Evolutionary conservation across 106 monocot genomes (phyloP), one percentile per base, ranked within the genome.

Genomic region (Platanthera guangdongensis): DNA sequence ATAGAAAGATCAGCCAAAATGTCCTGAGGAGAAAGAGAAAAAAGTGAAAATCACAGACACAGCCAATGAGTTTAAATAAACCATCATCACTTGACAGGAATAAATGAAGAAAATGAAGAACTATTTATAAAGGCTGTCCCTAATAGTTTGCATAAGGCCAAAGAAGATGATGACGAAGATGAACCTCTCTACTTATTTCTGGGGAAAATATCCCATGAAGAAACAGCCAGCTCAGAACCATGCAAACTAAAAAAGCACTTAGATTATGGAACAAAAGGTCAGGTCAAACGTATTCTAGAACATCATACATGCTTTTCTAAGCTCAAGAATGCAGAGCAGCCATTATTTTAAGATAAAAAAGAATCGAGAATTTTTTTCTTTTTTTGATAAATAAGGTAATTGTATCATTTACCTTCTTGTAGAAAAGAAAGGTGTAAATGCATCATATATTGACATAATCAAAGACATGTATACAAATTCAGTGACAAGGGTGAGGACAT

Each of bases 1-100:
- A 81, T 78, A 75, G 71, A 16, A 68, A 92, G 74, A 55, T 84
- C 86, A 68, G 83, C 75, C 3, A 81, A 78, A 72, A 86, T 71
- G 51, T 76, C 84, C 92, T 92, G 86, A 75, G 75, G 76, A 78
- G 50, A 46, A 63, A 64, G 1, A 74, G 11, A 6, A 48, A 47
- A 67, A 57, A 69, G 14, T n/a, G 19, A 8, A 15, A 13, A 4
- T 49, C 6, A 57, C 8, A 73, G 21, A 60, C 19, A 60, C 7
- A 11, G 59, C 21, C 21, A 60, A 60, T 19, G 19, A 60, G 59
- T 21, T 7, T 60, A 5, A 15, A 55, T 55, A 5, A 13, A 55
- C n/a, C 6, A 16, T 55, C 7, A 19, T 6, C 18, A 60, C 9
- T 19, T 19, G 6, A 6, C 59, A 19, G 3, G 59, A 18, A 60